Conservation (phyloP, 495 filamentous ascomycete genomes). For the Tuber magnatum region DNA sequence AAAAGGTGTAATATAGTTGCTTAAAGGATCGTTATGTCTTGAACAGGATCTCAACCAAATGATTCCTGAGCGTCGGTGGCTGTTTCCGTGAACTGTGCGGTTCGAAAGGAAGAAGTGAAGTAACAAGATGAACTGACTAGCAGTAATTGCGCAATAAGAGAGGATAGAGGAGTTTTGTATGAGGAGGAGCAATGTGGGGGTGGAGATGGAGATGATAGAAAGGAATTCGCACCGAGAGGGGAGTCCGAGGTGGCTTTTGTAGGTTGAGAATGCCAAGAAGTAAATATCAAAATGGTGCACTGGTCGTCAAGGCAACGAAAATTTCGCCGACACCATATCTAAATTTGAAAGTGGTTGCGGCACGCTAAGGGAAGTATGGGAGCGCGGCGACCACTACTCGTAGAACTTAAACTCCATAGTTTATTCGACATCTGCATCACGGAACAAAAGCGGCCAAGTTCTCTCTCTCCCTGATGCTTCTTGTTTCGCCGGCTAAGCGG, state of each 20-base stretch:
- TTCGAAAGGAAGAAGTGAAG: not conserved
- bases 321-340: not conserved
- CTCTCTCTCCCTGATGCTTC: not conserved
- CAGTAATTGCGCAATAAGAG: not conserved
- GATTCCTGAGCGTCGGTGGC: constrained; percentile 12
- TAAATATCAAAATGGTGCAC: not conserved
- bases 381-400: too few relatives aligned
- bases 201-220: not conserved
- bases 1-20: not conserved
- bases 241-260: not conserved
- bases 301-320: not conserved
- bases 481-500: not conserved
- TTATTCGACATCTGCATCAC: not conserved
- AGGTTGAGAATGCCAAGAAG: not conserved
- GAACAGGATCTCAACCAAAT: constrained; percentile 16
- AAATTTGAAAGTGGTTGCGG: not conserved
- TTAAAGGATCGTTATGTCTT: not conserved
- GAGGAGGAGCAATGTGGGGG: not conserved
- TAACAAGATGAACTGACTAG: not conserved
- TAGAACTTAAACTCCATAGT: not conserved
- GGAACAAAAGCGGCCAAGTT: not conserved
- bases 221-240: not conserved
- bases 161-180: not conserved
- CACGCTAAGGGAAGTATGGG: not conserved
- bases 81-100: not conserved